Percentiles rank a stretch among this genome's conserved stretches.
phyloP scores from a whole-genome alignment of 2,329 filamentous ascomycete genomes.

The Piedraia hortae region DNA sequence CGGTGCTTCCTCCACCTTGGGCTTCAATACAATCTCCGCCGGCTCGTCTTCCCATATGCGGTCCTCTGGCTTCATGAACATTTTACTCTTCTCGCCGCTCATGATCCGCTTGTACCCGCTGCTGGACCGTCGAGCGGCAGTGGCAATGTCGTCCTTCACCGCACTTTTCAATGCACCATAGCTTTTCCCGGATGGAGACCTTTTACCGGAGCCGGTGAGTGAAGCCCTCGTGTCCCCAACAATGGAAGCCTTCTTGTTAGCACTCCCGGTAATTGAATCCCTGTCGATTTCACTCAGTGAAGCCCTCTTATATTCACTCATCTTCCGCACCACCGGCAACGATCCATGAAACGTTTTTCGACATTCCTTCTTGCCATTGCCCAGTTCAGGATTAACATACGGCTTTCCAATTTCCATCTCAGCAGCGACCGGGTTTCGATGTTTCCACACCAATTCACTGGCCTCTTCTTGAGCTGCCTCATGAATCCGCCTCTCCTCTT shows the following conservation, averaged over 20 bases:
- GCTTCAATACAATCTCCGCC: background rate
- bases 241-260: too few relatives aligned
- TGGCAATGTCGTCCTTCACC: conserved; percentile 11
- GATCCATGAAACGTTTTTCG: too few relatives aligned
- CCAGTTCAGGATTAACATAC: conserved; percentile 11
- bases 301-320: too few relatives aligned
- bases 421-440: conserved; percentile 39
- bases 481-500: conserved; percentile 37
- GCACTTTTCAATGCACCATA: conserved; percentile 13
- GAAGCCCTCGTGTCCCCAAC: too few relatives aligned
- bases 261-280: too few relatives aligned
- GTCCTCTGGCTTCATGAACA: conserved; percentile 42
- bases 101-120: conserved; percentile 39
- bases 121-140: conserved; percentile 23
- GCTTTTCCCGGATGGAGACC: conserved; percentile 10
- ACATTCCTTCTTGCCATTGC: too few relatives aligned
- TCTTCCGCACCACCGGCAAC: too few relatives aligned
- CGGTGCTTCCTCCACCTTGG: background rate
- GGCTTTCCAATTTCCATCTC: conserved; percentile 25
- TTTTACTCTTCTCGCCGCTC: conserved; percentile 38
- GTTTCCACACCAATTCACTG: conserved; percentile 51
- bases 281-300: too few relatives aligned
- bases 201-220: too few relatives aligned
- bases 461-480: conserved; percentile 48
- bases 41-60: conserved; percentile 69